Conservation (phyloP, 2,329 filamentous ascomycete species). For the Phialocephala sp. region DNA sequence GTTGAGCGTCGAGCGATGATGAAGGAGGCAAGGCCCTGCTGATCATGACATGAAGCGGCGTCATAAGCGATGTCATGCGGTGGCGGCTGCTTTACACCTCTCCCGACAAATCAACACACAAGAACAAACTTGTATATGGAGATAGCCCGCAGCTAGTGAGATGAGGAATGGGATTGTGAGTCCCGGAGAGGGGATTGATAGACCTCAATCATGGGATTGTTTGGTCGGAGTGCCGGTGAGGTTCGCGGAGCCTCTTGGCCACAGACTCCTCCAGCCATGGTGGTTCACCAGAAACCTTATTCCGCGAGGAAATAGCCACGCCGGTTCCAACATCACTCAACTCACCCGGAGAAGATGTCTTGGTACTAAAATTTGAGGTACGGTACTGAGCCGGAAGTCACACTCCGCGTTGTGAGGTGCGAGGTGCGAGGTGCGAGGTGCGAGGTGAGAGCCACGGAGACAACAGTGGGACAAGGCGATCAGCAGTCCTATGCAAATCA, state of each 20-base stretch:
- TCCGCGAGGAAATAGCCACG: background rate
- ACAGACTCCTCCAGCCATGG: background rate
- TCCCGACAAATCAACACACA: background rate
- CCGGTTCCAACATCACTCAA: background rate
- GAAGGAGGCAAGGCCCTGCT: conserved; percentile 24
- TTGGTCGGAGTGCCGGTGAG: background rate
- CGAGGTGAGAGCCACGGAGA: background rate
- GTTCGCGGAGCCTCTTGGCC: background rate
- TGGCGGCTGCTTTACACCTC: conserved; percentile 10
- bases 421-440: background rate
- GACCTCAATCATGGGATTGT: background rate
- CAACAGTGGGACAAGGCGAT: conserved; percentile 1
- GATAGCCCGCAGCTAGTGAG: conserved; percentile 13
- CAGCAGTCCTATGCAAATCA: conserved; percentile 1
- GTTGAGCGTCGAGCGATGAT: conserved; percentile 2
- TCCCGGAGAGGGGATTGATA: background rate
- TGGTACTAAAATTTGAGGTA: background rate
- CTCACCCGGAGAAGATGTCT: background rate
- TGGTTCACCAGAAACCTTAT: conserved; percentile 4
- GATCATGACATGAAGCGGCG: conserved; percentile 29
- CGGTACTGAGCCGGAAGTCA: too few species aligned
- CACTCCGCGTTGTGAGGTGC: too few species aligned
- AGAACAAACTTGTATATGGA: background rate
- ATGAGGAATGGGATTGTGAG: conserved; percentile 2
- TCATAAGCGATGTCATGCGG: conserved; percentile 27